Evolutionary conservation across 305 asterid genomes (phyloP), one percentile per base, ranked within the genome.

Genomic region (Solanum chacoense): DNA sequence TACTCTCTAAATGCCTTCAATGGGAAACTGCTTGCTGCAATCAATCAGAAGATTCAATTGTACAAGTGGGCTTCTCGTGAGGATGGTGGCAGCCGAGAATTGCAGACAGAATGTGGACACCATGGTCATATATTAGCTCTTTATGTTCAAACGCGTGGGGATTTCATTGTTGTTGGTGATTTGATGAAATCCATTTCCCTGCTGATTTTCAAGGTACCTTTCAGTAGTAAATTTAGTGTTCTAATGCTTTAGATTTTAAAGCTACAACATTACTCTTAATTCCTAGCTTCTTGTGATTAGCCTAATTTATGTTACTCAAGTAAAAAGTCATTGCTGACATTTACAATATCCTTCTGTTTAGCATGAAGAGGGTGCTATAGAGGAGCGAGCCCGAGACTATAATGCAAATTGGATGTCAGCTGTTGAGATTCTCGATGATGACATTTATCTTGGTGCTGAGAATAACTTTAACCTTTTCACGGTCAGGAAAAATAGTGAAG

Each of bases 81-180:
- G 69, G 98, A 98, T 79, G 96, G 98, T 65, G 96, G 98, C 71
- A 91, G 98, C 85, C 97, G 91, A 77, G 99, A 98, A 92, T 88
- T 98, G 94, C 99, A 98, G 90, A 95, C 98, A 28, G 99, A 98
- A 93, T 95, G 99, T 71, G 99, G 99, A 87, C 99, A 98, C 89
- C 99, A 98, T 87, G 99, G 99, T n/a, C 99, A 98, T 94, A 98
- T 96, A 89, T 97, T 98, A 55, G 99, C 99, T 36, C 99, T 96
- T 37, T 98, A 94, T 90, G 98, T 98, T 67, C 99, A 98, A 93
- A 98, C 99, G 31, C 92, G 99, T 88, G 99, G 99, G 83, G 99
- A 98, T 93, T 96, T 98, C 92, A 95, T 98, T 91, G 98, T 98
- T 67, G 99, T 98, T 4, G 99, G 99, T 79, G 99, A 98, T 93